A percentile compares a stretch with the other conserved stretches of the same genome.
Conservation (phyloP, 2,329 filamentous ascomycete species). For the Diaporthe sp. region DNA sequence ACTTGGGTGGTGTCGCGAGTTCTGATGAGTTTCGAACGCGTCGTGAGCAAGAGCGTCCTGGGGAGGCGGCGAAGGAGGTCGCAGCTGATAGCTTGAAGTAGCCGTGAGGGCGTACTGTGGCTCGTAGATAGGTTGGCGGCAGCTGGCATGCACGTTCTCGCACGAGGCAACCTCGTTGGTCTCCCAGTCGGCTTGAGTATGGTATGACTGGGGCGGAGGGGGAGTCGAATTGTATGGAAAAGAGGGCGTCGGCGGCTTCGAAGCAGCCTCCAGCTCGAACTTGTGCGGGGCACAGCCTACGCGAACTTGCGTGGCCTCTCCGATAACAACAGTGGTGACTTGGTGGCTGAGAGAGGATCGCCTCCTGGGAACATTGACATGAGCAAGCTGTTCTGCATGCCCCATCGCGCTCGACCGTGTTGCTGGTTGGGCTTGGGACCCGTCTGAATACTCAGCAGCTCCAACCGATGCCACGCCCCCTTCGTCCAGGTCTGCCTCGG, state of each 20-base stretch:
- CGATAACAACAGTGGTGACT: constrained; percentile 22
- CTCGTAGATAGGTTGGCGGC: constrained; percentile 11
- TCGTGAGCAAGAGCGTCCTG: constrained; percentile 8
- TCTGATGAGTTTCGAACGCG: background rate
- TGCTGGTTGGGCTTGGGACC: background rate
- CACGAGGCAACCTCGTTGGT: constrained; percentile 23
- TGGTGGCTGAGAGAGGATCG: constrained; percentile 42
- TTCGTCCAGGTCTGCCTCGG: background rate
- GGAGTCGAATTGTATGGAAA: background rate
- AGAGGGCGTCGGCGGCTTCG: constrained; percentile 15
- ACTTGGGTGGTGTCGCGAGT: constrained; percentile 13
- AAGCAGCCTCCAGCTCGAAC: background rate
- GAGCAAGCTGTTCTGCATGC: background rate
- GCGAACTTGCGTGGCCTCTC: constrained; percentile 25
- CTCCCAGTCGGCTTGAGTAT: constrained; percentile 3
- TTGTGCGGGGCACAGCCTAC: constrained; percentile 13
- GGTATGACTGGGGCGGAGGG: background rate
- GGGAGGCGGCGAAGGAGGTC: constrained; percentile 29
- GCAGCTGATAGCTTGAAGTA: constrained; percentile 25
- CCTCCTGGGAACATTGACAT: constrained; percentile 37
- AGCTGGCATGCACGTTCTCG: constrained; percentile 4
- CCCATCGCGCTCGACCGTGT: background rate
- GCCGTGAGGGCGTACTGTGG: constrained; percentile 15
- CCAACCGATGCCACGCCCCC: background rate
- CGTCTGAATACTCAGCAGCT: constrained; percentile 18